Base-by-base conservation (phyloP, 2,329 filamentous ascomycete species). In the Lecanicillium sp. region DNA sequence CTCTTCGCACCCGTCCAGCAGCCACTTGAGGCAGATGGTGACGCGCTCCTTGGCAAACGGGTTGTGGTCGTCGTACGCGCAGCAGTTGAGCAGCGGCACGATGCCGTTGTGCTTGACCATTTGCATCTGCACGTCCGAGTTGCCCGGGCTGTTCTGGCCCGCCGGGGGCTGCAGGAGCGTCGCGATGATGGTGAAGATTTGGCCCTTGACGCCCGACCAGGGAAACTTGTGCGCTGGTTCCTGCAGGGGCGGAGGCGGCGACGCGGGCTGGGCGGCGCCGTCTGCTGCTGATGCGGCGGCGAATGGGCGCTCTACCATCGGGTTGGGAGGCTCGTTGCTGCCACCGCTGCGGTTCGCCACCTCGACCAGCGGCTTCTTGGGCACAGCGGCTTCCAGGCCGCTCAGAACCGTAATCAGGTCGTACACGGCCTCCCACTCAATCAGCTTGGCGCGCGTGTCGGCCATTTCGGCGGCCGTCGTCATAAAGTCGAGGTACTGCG, bases 401-500 rank as follows among this genome's bases (percentile, higher is more conserved):
- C 86, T 86, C 31, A 97, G 77, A 3, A 97, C 68, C 1, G 87
- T 87, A 8, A 96, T 78, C 5, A 97, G 74, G 57, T 97, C 90
- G 53, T 88, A 90, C 1, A 87, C 80, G 29, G 88, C 81, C 57
- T 96, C 87, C 85, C 90, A 97, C 47, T 94, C 83, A 36, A 94
- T 86, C 29, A 97, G 74, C 45, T 94, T 81, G 30, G 79, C 74
- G 46, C 94, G 86, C 68, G 87, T 87, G 36, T 87, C 82, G 31
- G 81, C 74, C 51, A 90, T 84, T 54, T 95, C 89, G 1, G 87
- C 88, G 19, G 95, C 77, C 0, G 92, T 89, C 13, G 84, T 87
- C 39, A 96, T 84, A 57, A 97, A 94, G 51, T 96, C 89, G 2
- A 97, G 77, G 55, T 94, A 95, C 59, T 96, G 89, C 37, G 89